A percentile compares a stretch with the other conserved stretches of the same genome.
Evolutionary conservation across 495 filamentous ascomycete species (phyloP).

Genomic region (Parachaetomium inaequale): DNA sequence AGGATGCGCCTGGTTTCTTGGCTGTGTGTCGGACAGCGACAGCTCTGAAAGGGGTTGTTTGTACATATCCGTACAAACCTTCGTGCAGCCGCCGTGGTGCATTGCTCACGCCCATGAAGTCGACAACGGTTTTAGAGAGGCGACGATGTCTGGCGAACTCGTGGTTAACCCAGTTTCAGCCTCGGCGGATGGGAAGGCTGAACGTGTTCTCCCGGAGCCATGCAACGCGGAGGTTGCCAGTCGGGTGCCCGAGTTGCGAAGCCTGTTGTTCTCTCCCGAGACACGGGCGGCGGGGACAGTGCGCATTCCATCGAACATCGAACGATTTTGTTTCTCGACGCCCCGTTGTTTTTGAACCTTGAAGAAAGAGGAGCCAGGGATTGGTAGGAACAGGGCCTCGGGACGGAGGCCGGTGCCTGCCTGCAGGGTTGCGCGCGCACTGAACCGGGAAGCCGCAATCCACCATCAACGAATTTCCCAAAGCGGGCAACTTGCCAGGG

Average conservation of each 20-base stretch:
- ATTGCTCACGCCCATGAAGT: too few relatives aligned
- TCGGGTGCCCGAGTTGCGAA: neutral
- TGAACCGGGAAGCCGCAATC: neutral
- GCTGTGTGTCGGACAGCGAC: neutral
- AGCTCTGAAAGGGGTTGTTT: neutral
- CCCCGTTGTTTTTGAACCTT: neutral
- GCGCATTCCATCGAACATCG: neutral
- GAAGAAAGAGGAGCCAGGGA: neutral
- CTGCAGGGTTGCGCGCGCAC: neutral
- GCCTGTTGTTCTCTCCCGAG: neutral
- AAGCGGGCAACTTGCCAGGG: neutral
- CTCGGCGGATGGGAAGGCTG: neutral
- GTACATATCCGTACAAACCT: neutral
- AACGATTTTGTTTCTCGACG: neutral
- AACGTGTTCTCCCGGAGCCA: neutral
- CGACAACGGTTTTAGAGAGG: too few relatives aligned
- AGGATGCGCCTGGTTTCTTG: too few relatives aligned
- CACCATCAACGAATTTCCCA: conserved; percentile 5
- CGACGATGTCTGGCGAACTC: neutral
- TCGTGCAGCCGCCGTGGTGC: too few relatives aligned
- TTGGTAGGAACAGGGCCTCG: neutral
- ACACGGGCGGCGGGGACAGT: neutral
- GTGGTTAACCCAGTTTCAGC: neutral
- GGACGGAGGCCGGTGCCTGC: neutral
- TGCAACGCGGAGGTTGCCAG: neutral